Percentiles rank a stretch among this genome's conserved stretches.
Conservation (phyloP, 2,329 filamentous ascomycete genomes). For the Blastomyces gilchristii region DNA sequence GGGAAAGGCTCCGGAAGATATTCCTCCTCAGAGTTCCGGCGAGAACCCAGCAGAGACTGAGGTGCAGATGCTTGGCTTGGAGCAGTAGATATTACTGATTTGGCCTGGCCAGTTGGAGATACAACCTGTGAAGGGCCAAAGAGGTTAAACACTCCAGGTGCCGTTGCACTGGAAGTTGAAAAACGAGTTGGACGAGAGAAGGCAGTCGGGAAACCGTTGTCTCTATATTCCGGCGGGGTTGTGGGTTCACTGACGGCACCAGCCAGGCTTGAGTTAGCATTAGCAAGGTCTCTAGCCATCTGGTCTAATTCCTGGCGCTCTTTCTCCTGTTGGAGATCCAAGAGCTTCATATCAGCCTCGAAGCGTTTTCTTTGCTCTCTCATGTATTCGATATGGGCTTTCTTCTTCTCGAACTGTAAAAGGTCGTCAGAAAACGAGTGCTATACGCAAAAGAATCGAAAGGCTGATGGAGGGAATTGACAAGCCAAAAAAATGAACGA, state of each 20-base stretch:
- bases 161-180: conserved; percentile 77
- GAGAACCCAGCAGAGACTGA: conserved; percentile 74
- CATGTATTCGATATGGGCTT: conserved; percentile 81
- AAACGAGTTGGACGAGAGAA: conserved; percentile 80
- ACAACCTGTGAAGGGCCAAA: conserved; percentile 66
- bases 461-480: no score
- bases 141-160: conserved; percentile 62
- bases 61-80: conserved; percentile 58
- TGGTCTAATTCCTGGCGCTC: conserved; percentile 76
- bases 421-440: conserved; percentile 21
- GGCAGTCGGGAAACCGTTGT: conserved; percentile 64
- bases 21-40: conserved; percentile 83
- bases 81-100: conserved; percentile 45
- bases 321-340: conserved; percentile 73
- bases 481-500: no score
- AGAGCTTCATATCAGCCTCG: conserved; percentile 81
- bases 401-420: conserved; percentile 79
- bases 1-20: conserved; percentile 52
- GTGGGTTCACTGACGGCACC: conserved; percentile 90
- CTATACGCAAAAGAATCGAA: neutral
- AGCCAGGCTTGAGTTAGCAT: conserved; percentile 42
- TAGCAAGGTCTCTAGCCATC: conserved; percentile 67
- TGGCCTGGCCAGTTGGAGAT: conserved; percentile 44
- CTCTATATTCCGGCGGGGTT: conserved; percentile 85
- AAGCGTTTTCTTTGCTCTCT: conserved; percentile 81